Percentiles rank a stretch among this genome's conserved stretches.
Conservation (phyloP, 345 rosid species). For the Eucalyptus virginea region DNA sequence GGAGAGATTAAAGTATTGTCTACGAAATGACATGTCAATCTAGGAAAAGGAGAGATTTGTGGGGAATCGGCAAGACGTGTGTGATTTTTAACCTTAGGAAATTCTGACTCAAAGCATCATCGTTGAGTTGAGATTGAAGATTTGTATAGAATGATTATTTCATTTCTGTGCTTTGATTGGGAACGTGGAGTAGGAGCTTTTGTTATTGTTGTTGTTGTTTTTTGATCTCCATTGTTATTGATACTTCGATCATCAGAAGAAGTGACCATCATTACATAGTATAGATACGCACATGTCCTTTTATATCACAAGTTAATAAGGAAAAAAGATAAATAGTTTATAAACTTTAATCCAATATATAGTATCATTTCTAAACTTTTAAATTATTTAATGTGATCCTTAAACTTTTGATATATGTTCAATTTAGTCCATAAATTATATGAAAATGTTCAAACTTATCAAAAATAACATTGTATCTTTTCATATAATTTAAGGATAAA, state of each 20-base stretch:
- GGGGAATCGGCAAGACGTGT: neutral
- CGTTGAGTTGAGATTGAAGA: neutral
- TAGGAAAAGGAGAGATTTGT: neutral
- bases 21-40: neutral
- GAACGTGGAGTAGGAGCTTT: neutral
- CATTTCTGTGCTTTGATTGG: neutral
- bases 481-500: no score
- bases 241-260: neutral
- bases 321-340: no score
- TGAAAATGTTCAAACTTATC: fast-evolving
- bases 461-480: no score
- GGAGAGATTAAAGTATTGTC: neutral
- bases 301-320: neutral
- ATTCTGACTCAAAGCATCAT: neutral
- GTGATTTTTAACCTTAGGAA: neutral
- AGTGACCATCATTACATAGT: neutral
- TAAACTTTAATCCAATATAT: no score
- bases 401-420: fast-evolving
- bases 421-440: fast-evolving
- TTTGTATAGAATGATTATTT: neutral
- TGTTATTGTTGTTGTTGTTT: no score
- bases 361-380: fast-evolving
- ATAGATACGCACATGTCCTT: neutral
- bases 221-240: neutral
- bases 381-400: fast-evolving